Evolutionary conservation across 2,329 filamentous ascomycete species (phyloP).

Genomic region (Fusarium bactridioides): DNA sequence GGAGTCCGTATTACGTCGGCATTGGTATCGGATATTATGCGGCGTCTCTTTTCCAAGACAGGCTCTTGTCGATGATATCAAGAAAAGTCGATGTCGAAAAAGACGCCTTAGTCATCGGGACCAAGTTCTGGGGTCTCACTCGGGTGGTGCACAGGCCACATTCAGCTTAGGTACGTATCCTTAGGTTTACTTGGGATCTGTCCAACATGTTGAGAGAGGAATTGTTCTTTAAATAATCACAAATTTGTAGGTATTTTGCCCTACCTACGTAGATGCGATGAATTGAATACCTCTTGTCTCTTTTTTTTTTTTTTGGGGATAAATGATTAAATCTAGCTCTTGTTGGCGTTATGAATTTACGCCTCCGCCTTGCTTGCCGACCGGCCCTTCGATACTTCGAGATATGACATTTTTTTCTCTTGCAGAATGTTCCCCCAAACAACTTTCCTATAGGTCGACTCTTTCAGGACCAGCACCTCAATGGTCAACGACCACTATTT

Average conservation of each 20-base stretch:
- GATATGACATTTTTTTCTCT: background rate
- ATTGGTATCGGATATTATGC: constrained; percentile 21
- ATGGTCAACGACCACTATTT: background rate
- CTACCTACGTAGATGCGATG: background rate
- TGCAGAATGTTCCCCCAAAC: background rate
- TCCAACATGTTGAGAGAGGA: background rate
- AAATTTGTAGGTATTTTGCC: background rate
- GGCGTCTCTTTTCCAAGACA: background rate
- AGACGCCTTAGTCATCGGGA: constrained; percentile 26
- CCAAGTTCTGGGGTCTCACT: constrained; percentile 14
- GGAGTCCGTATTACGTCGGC: constrained; percentile 20
- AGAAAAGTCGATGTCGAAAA: constrained; percentile 31
- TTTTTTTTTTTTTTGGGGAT: no score
- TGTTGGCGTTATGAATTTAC: background rate
- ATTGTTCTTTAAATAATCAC: background rate
- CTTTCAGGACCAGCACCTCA: background rate
- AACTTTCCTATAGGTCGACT: background rate
- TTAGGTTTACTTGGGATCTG: background rate
- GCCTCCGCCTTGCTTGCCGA: background rate
- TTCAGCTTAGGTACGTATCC: background rate
- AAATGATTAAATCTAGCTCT: background rate
- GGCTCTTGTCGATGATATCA: constrained; percentile 27
- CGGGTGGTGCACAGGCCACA: constrained; percentile 15
- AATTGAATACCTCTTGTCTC: background rate
- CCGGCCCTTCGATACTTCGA: background rate